Base-by-base conservation (phyloP, 2,329 filamentous ascomycete genomes). In the Akanthomyces uredinophilus region DNA sequence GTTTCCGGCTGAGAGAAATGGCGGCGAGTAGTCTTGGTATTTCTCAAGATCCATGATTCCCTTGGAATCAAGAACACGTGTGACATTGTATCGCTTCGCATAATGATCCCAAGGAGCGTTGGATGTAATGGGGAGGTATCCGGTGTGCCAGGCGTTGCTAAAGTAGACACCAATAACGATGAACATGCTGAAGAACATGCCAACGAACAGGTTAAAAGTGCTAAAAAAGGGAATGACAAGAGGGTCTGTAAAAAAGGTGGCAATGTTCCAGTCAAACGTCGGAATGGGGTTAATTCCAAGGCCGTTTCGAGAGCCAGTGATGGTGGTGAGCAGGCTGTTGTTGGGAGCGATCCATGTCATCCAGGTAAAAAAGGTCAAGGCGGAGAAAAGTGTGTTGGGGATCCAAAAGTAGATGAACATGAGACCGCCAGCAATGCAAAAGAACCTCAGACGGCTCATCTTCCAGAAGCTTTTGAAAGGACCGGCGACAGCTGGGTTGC, bases 401-500 rank as follows among this genome's bases (percentile, higher is more conserved):
- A 84, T 72, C 78, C 79, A 83, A 65, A 79, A 83, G 67, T 77
- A 84, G 4, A 79, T 60, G 56, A 83, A 83, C 76, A 82, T 81
- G 64, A 70, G 72, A 1, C 60, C 66, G 29, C 79, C 79, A 5
- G 73, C 70, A 4, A 75, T 61, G 29, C 75, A 56, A 65, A 83
- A 83, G 66, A 82, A 80, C 14, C 69, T 73, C 32, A 75, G 71
- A 1, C 76, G 74, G 35, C 41, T 60, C 54, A 79, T 69, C 58
- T 66, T 70, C 69, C 72, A 74, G 50, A 69, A 65, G 51, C 60
- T 68, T 29, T 69, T 69, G 64, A 73, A 70, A 0, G 73, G 75
- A 51, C 74, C 41, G 66, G 66, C 7, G 63, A 69, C 52, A 68
- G 60, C 7, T 1, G 4, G 27, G 10, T 60, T 65, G 14, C 66